Base-by-base conservation (phyloP, 192 early-diverging fungal genomes). In the Dispira simplex region DNA sequence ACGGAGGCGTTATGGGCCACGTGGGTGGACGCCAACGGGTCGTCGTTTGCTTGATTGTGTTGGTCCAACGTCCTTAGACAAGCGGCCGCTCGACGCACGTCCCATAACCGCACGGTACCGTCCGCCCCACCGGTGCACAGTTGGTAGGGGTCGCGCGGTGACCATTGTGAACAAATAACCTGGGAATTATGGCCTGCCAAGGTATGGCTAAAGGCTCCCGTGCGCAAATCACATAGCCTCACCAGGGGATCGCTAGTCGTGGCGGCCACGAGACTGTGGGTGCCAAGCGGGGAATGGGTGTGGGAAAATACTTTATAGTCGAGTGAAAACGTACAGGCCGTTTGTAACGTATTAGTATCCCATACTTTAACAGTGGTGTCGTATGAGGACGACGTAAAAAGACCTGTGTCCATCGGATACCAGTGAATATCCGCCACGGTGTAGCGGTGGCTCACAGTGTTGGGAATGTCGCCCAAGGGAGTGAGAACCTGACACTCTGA, bases 371-470 rank as follows among this genome's bases (percentile, higher is more conserved):
- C 64, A 0, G 84, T 86, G 44, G 76, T 69, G 68, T 96, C 93
- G 63, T 84, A 84, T 0, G 90, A 90, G 0, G 81, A 81, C 1
- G 83, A 86, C 0, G 84, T 82, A 70, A 93, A 93, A 75, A 93
- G 79, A 44, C 90, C 91, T 16, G 81, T 84, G 70, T 93, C 90
- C 48, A 82, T 76, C 4, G 89, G 85, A 66, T 87, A 93, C 93
- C 93, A 96, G 4, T 74, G 70, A 0, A 90, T 75, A 46, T 75
- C 75, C 6, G 90, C 83, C 3, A 95, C 75, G 8, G 78, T 76
- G 62, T 79, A 85, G 39, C 72, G 65, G 72, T 95, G 90, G 4
- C 81, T 76, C 8, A 52, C 46, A 1, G 65, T 68, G 46, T 73
- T 64, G 5, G 69, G 46, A 21, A 67, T 51, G 9, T 66, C 63